These are phyloP conservation scores for Cyclostephanos invisitatus DNA, from an alignment of 108 stramenopile genomes.

Conservation along the genomic window DNA sequence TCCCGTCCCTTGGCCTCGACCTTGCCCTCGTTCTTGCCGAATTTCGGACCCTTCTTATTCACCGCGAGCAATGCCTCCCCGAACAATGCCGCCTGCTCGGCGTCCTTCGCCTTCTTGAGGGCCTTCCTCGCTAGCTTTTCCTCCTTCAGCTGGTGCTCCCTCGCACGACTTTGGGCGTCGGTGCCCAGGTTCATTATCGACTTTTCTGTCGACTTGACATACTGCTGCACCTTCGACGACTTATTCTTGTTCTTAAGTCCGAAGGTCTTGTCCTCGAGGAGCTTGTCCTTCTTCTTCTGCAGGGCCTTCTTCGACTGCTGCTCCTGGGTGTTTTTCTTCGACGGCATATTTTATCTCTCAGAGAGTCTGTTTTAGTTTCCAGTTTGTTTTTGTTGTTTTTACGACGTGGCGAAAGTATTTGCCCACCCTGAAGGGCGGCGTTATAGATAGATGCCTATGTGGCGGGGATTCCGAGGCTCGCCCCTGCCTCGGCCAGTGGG, in stretches of 20 bases:
- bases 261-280: conserved; percentile 87
- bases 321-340: conserved; percentile 52
- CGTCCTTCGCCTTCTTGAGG: conserved; percentile 76
- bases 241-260: conserved; percentile 94
- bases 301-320: conserved; percentile 72
- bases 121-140: conserved; percentile 65
- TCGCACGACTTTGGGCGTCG: conserved; percentile 58
- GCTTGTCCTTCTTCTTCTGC: conserved; percentile 87
- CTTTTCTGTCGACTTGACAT: conserved; percentile 53
- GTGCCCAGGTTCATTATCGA: conserved; percentile 70
- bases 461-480: too few relatives aligned
- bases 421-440: too few relatives aligned
- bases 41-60: conserved; percentile 61
- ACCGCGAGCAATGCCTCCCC: conserved; percentile 81
- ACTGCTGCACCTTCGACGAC: conserved; percentile 71
- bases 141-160: conserved; percentile 70
- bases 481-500: too few relatives aligned
- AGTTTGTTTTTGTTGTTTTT: too few relatives aligned
- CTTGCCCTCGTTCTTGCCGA: conserved; percentile 61
- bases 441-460: too few relatives aligned
- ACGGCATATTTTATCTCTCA: background rate
- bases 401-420: too few relatives aligned
- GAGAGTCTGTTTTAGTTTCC: too few relatives aligned
- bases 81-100: conserved; percentile 85
- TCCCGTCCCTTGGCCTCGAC: conserved; percentile 80